Conservation (phyloP, 441 rosid genomes). For the Rhodomyrtus psidioides region DNA sequence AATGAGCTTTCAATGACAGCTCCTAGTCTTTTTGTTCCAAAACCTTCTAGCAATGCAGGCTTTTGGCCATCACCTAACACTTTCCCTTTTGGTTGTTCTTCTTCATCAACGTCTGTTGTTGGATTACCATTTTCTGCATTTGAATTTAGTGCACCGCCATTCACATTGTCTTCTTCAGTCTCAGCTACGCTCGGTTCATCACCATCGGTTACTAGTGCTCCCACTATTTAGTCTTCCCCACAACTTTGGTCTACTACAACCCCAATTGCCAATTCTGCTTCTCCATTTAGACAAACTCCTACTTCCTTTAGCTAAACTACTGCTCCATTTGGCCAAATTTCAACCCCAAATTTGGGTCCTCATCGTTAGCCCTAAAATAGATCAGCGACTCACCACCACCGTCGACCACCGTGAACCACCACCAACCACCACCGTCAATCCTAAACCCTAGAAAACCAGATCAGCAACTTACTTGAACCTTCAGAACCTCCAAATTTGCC, state of each 20-base stretch:
- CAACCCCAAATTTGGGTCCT: slow-evolving; percentile 17
- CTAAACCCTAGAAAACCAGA: no score
- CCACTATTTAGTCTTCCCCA: slow-evolving; percentile 43
- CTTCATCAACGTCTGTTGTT: slow-evolving; percentile 39
- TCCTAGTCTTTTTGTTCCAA: slow-evolving; percentile 41
- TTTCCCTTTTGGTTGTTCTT: slow-evolving; percentile 19
- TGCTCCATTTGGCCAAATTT: slow-evolving; percentile 1
- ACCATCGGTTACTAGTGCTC: slow-evolving; percentile 47
- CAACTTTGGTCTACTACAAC: slow-evolving; percentile 39
- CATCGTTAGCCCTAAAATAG: no score
- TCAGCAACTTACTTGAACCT: no score
- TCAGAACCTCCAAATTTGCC: no score
- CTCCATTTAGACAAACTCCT: slow-evolving; percentile 37
- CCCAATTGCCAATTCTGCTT: slow-evolving; percentile 34
- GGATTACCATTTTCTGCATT: slow-evolving; percentile 32
- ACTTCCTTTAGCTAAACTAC: slow-evolving; percentile 38
- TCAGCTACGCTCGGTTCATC: slow-evolving; percentile 41
- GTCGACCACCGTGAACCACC: no score
- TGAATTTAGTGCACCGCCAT: slow-evolving; percentile 26
- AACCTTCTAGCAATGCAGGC: slow-evolving; percentile 39
- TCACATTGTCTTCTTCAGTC: slow-evolving; percentile 35
- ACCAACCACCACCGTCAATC: no score
- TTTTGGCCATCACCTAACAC: slow-evolving; percentile 30
- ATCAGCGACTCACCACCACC: no score
- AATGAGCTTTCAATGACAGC: neutral